Evolutionary conservation across 176 grass and related monocot species (phyloP), one percentile per base, ranked within the genome.

Genomic region (Oryza brachyantha): DNA sequence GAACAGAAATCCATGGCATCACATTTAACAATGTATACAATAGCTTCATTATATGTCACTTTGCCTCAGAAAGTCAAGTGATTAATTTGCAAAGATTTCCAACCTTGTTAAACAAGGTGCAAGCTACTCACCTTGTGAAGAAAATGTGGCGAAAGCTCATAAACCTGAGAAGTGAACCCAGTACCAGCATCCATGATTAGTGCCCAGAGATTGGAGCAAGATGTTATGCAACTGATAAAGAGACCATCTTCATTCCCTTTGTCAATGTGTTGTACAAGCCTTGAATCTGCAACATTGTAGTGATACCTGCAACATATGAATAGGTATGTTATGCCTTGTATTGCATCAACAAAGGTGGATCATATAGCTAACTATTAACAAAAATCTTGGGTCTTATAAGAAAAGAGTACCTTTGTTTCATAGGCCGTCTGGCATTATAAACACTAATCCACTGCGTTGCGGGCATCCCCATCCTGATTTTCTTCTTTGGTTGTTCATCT

Each of bases 101-200:
- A 72, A 52, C 31, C 37, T 71, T 79, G 61, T 55, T 54, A 74
- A 61, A 85, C 87, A 86, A 67, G 58, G 7, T 19, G 43, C 29
- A 60, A 27, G 39, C 59, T 70, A 85, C 92, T 87, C 61, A 99
- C 96, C 85, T 99, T 99, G 84, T 96, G 88, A 88, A 99, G 88
- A 77, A 99, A 99, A 86, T 99, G 91, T 79, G 92, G 74, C 38
- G 92, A 91, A 29, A 91, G 90, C 72, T 99, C 96, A 70, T 96
- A 99, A 72, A 96, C 90, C 91, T 99, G 96, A 76, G 84, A 77
- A n/a, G 68, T 80, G 62, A 96, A 99, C 29, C 86, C 88, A 61
- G 96, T 99, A 67, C 96, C 96, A 74, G 92, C 96, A 91, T 99
- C 96, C 96, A 99, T 99, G 40, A 99, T 96, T 58, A 99, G 35